Percentiles rank a stretch among this genome's conserved stretches.
Conservation (phyloP, 129 eudicot genomes). For the Centrapalus pauciflorus region DNA sequence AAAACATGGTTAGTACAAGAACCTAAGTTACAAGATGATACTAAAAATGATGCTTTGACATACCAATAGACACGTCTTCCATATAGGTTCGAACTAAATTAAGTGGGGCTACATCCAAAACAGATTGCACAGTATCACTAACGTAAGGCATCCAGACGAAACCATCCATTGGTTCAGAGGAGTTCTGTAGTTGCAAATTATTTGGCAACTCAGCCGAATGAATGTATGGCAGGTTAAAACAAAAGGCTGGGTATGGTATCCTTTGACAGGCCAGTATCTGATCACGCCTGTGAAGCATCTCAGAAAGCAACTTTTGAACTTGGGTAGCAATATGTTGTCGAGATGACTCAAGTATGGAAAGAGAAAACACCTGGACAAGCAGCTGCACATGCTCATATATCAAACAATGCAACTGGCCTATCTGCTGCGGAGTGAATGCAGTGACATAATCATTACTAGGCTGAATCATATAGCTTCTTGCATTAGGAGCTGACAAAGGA, state of each 20-base stretch:
- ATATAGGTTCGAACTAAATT: slow-evolving; percentile 55
- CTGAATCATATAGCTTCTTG: slow-evolving; percentile 20
- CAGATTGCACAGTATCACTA: slow-evolving; percentile 56
- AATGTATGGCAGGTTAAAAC: slow-evolving; percentile 50
- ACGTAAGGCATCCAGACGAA: slow-evolving; percentile 61
- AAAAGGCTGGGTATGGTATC: slow-evolving; percentile 53
- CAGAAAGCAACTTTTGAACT: slow-evolving; percentile 49
- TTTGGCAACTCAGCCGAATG: slow-evolving; percentile 39
- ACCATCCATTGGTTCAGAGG: slow-evolving; percentile 22
- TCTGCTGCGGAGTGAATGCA: slow-evolving; percentile 77
- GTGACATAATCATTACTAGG: slow-evolving; percentile 21
- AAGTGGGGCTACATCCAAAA: slow-evolving; percentile 87
- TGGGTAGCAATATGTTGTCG: slow-evolving; percentile 50
- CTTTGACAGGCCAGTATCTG: slow-evolving; percentile 49
- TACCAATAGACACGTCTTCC: slow-evolving; percentile 75
- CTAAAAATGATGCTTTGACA: slow-evolving; percentile 14
- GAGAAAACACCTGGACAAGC: slow-evolving; percentile 79
- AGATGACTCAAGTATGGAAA: slow-evolving; percentile 69
- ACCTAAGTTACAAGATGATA: slow-evolving; percentile 6
- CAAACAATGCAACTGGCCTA: slow-evolving; percentile 84
- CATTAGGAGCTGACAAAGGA: slow-evolving; percentile 25
- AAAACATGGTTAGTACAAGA: slow-evolving; percentile 7
- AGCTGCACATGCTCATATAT: slow-evolving; percentile 91
- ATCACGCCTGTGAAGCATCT: slow-evolving; percentile 66
- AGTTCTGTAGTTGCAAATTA: slow-evolving; percentile 12